Evolutionary conservation across 768 basidiomycete species (phyloP), one percentile per base, ranked within the genome.

Genomic region (Xerocomus spinulosus): DNA sequence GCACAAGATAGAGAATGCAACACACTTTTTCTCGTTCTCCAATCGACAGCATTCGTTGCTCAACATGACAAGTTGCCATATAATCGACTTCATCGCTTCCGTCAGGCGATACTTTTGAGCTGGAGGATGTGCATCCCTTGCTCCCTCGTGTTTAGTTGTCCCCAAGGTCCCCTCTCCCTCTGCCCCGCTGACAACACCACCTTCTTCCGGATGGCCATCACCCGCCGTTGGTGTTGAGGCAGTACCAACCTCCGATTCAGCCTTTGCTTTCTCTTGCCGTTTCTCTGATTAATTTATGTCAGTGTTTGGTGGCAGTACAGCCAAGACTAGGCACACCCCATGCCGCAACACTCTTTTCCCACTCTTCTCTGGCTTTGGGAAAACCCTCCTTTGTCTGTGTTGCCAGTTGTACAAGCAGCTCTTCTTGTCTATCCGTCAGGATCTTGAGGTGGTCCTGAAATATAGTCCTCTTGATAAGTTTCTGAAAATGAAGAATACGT

Each of bases 401-500:
- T 36, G 70, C 70, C 4, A 97, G 77, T 58, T 86, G 78, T 5
- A 67, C 70, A 4, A 96, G 70, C 0, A 91, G 68, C 24, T 77
- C 75, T 0, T 86, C 83, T 63, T 92, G 87, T 37, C 82, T 75
- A 46, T 82, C 75, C 0, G 74, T 72, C 5, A 94, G 71, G 23
- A 87, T 72, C 34, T 75, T 73, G 46, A 79, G 74, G 57, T 94
- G 92, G 9, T 87, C 85, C 0, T 67, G 60, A 68, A 85, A 93
- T 12, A 93, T 80, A n/a, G 88, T 87, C 7, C 92, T 81, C 63
- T 92, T 92, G 66, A 93, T 87, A 38, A 97, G 78, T 83, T 96
- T 97, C 87, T 94, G 62, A 39, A 12, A n/a, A n/a, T n/a, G n/a
- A n/a, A n/a, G n/a, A n/a, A 17, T 7, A 23, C 15, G 44, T 66